Evolutionary conservation across 139 green algal genomes (phyloP).

Genomic region (Closterium sp.): DNA sequence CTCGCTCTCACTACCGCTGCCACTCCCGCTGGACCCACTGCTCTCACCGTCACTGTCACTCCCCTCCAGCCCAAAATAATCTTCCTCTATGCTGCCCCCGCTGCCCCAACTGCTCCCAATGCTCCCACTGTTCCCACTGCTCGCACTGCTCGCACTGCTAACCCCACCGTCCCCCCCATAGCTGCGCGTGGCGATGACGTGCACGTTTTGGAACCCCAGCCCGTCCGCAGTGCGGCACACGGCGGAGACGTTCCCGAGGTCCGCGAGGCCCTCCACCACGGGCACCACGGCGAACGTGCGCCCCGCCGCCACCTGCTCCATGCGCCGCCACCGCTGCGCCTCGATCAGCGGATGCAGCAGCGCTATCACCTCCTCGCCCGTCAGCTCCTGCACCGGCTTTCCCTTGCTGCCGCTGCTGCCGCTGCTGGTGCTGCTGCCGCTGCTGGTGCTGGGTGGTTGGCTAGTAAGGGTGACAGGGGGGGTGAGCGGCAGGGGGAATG

Average conservation of each 20-base stretch:
- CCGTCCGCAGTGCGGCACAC: slow-evolving; percentile 49
- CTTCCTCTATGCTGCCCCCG: no score
- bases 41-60: not conserved
- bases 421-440: no score
- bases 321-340: slow-evolving; percentile 26
- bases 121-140: no score
- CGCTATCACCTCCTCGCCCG: slow-evolving; percentile 24
- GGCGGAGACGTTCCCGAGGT: slow-evolving; percentile 50
- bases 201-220: slow-evolving; percentile 42
- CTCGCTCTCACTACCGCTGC: not conserved
- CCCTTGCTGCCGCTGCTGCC: not conserved
- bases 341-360: slow-evolving; percentile 49
- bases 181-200: slow-evolving; percentile 15
- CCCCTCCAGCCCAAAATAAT: no score
- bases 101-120: not conserved
- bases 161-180: not conserved
- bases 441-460: not conserved
- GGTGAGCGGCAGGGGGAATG: not conserved
- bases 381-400: not conserved
- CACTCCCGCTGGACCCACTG: no score
- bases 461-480: not conserved
- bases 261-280: slow-evolving; percentile 45
- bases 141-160: not conserved
- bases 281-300: slow-evolving; percentile 43
- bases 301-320: slow-evolving; percentile 13